Evolutionary conservation across 1,284 basidiomycete species (phyloP), one percentile per base, ranked within the genome.

Genomic region (Leucoagaricus sp.): DNA sequence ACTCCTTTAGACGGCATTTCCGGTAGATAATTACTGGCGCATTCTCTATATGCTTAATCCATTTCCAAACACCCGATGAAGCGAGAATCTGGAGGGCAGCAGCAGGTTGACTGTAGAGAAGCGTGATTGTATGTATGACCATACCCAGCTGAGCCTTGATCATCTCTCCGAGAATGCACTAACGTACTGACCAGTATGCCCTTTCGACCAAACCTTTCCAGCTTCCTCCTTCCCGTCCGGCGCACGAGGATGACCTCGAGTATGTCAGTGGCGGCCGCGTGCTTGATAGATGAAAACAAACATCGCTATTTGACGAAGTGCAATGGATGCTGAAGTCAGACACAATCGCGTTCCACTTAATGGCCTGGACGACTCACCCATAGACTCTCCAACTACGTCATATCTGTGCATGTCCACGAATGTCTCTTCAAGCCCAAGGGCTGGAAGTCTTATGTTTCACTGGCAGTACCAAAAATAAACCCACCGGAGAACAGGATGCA

Each of bases 81-180:
- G 75, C 72, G 7, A 82, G 67, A 45, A 87, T 84, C 53, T 87
- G 86, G 23, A 87, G 72, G 0, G 75, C 83, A 9, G 80, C 71
- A 2, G 86, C 77, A 0, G 85, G 84, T 56, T 86, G 85, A 45
- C 81, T 82, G 72, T 79, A 85, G 15, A 87, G 68, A 12, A 86
- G 77, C 2, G 80, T 83, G 52, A 87, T 69, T 15, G 75, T 78
- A n/a, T n/a, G n/a, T n/a, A n/a, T n/a, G n/a, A n/a, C n/a, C n/a
- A n/a, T n/a, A n/a, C n/a, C n/a, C n/a, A n/a, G n/a, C n/a, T n/a
- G n/a, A n/a, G n/a, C n/a, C n/a, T n/a, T n/a, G n/a, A n/a, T n/a
- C n/a, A n/a, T 26, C 10, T 1, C 13, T 5, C 25, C n/a, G 21
- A 15, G 12, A 26, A 33, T 15, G 21, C 5, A 29, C n/a, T 15